These are phyloP conservation scores for Trichocladium antarcticum DNA, from an alignment of 495 filamentous ascomycete species.

Conservation along the genomic window DNA sequence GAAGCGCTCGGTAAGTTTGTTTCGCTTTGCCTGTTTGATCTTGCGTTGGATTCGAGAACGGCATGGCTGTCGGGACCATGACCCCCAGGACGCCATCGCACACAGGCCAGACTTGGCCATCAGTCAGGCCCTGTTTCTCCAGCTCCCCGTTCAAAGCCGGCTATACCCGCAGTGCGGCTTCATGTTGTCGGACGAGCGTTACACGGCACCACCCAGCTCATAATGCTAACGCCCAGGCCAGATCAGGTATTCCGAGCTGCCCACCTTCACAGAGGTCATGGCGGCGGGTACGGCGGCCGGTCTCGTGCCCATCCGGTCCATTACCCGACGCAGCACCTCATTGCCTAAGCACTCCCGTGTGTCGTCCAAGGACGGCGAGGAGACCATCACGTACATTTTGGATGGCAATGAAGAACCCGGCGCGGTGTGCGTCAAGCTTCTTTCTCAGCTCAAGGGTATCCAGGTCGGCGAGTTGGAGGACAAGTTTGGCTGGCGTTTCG, in stretches of 20 bases:
- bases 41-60: too few species aligned
- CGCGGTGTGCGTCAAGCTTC: slow-evolving; percentile 53
- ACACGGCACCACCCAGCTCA: too few species aligned
- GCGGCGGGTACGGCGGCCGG: slow-evolving; percentile 89
- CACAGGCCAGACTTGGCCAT: too few species aligned
- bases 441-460: slow-evolving; percentile 71
- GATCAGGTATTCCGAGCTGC: slow-evolving; percentile 72
- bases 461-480: slow-evolving; percentile 71
- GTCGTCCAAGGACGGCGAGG: slow-evolving; percentile 29
- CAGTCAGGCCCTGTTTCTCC: too few species aligned
- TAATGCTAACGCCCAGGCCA: slow-evolving; percentile 27
- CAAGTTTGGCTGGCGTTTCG: slow-evolving; percentile 58
- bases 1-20: slow-evolving; percentile 39
- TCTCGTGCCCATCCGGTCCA: slow-evolving; percentile 79
- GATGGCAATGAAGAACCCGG: slow-evolving; percentile 57
- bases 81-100: too few species aligned
- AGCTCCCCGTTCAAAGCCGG: too few species aligned
- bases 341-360: slow-evolving; percentile 30
- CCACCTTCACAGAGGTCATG: slow-evolving; percentile 69
- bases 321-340: slow-evolving; percentile 51
- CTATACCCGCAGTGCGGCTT: too few species aligned
- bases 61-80: too few species aligned
- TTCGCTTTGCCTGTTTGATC: background rate
- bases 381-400: slow-evolving; percentile 56
- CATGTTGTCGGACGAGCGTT: too few species aligned